Evolutionary conservation across 225 moss, liverwort and hornwort genomes (phyloP).

Genomic region (Pseudoscleropodium purum): DNA sequence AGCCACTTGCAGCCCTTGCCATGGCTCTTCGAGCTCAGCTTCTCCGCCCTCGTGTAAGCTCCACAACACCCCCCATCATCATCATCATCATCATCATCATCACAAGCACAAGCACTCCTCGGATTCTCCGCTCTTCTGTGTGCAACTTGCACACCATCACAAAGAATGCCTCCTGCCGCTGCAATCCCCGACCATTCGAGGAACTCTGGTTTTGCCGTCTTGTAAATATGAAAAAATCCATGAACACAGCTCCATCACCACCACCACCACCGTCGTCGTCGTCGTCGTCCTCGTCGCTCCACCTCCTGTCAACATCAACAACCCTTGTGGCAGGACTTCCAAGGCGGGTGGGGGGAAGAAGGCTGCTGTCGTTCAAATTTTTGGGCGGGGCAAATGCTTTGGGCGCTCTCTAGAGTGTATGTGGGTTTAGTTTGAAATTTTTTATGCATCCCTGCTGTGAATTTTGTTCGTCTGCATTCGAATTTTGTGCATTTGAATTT

Average conservation of each 20-base stretch:
- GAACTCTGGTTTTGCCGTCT: not conserved
- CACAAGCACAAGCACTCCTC: not conserved
- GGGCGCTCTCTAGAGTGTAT: not conserved
- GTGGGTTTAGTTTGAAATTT: not conserved
- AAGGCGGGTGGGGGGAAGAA: not conserved
- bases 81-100: not conserved
- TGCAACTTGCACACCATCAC: not conserved
- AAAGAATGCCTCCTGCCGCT: not conserved
- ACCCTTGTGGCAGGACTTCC: not conserved
- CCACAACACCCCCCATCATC: not conserved
- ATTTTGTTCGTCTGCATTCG: not conserved
- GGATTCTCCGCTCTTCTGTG: not conserved
- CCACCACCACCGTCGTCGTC: not conserved
- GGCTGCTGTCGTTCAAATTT: not conserved
- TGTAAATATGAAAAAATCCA: not conserved
- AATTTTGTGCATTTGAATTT: not conserved
- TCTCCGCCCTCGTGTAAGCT: constrained; percentile 21
- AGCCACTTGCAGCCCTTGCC: constrained; percentile 26
- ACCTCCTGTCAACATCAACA: not conserved
- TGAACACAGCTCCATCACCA: not conserved
- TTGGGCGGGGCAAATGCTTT: not conserved
- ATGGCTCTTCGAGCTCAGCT: constrained; percentile 28
- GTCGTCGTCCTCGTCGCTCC: not conserved
- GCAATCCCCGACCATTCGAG: not conserved
- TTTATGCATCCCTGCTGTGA: not conserved